A percentile compares a stretch with the other conserved stretches of the same genome.
Evolutionary conservation across 176 grass and related monocot genomes (phyloP).

Genomic region (Musa schizocarpa): DNA sequence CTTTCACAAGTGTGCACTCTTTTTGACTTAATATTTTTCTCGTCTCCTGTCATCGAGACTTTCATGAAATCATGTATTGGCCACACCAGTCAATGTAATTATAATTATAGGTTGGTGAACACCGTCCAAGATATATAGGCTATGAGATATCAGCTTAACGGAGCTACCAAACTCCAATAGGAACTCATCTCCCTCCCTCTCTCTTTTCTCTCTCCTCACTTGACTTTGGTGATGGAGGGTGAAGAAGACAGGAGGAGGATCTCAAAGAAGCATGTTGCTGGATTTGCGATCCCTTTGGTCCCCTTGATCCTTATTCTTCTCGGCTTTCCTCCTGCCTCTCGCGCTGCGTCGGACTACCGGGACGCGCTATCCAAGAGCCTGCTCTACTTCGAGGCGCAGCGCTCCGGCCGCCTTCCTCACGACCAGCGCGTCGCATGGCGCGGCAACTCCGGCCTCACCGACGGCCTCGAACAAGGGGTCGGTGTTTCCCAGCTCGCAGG

Average conservation of each 20-base stretch:
- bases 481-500: neutral
- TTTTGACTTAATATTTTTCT: too few species aligned
- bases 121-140: neutral
- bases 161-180: neutral
- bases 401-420: conserved; percentile 74
- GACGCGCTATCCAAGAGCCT: conserved; percentile 71
- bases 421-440: conserved; percentile 75
- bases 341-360: conserved; percentile 31
- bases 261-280: neutral
- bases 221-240: neutral
- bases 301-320: neutral
- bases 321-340: neutral
- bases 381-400: conserved; percentile 95
- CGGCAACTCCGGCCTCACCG: conserved; percentile 82
- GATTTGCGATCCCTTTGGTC: neutral
- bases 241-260: neutral
- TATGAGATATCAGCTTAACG: neutral
- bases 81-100: neutral
- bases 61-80: neutral
- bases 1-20: too few species aligned
- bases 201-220: neutral
- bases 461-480: conserved; percentile 80
- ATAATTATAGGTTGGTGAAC: too few species aligned
- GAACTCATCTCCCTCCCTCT: neutral
- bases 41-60: neutral